Conservation (phyloP, 2,329 filamentous ascomycete genomes). For the Diplocarpon rosae region DNA sequence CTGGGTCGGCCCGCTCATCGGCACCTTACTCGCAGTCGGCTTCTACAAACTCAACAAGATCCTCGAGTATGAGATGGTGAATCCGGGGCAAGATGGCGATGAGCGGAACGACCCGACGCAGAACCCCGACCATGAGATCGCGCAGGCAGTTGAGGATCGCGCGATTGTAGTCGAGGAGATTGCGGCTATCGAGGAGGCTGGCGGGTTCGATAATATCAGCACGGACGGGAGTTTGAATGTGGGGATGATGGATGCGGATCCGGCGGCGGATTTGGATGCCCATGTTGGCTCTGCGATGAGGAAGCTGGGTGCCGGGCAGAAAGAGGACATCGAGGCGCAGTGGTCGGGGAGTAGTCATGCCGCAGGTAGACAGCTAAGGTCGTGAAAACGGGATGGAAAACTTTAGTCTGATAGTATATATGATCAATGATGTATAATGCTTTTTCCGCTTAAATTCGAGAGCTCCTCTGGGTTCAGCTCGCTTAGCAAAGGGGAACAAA, state of each 20-base stretch:
- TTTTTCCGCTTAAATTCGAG: too few species aligned
- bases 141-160: constrained; percentile 3
- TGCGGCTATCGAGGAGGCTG: constrained; percentile 3
- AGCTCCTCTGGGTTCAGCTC: too few species aligned
- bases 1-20: constrained; percentile 40
- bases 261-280: constrained; percentile 2
- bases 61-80: constrained; percentile 41
- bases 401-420: too few species aligned
- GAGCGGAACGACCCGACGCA: constrained; percentile 33
- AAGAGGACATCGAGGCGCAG: constrained; percentile 3
- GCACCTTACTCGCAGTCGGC: constrained; percentile 36
- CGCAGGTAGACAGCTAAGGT: too few species aligned
- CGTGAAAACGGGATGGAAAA: too few species aligned
- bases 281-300: neutral
- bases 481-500: too few species aligned
- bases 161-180: constrained; percentile 8
- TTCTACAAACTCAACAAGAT: constrained; percentile 40
- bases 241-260: neutral
- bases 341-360: neutral
- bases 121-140: constrained; percentile 22
- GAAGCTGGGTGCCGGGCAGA: neutral
- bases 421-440: too few species aligned
- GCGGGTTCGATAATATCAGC: constrained; percentile 5
- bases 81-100: constrained; percentile 36
- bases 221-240: neutral